phyloP scores from a whole-genome alignment of 768 basidiomycete species.

The Xerocomus spinulosus region DNA sequence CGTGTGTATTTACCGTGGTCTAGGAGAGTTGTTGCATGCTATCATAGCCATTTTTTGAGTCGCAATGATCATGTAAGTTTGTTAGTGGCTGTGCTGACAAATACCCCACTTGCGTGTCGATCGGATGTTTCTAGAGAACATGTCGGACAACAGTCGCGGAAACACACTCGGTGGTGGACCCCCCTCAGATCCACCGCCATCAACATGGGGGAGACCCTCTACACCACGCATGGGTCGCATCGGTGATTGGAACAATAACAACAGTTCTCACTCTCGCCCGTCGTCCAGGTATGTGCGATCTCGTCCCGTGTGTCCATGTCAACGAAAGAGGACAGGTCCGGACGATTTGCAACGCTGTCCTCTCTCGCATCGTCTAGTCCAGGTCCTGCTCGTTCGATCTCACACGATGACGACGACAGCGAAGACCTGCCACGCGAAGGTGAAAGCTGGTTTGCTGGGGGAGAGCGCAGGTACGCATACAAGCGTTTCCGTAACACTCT shows the following conservation, averaged over 20 bases:
- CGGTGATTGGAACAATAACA: constrained; percentile 40
- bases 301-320: background rate
- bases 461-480: constrained; percentile 71
- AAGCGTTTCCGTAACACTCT: background rate
- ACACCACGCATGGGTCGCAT: constrained; percentile 48
- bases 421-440: constrained; percentile 37
- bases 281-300: constrained; percentile 10
- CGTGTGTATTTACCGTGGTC: no score
- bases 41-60: no score
- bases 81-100: background rate
- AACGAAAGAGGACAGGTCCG: constrained; percentile 14
- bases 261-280: constrained; percentile 20
- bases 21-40: no score
- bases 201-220: constrained; percentile 40
- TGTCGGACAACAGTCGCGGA: constrained; percentile 41
- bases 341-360: constrained; percentile 35
- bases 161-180: constrained; percentile 46
- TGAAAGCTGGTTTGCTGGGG: constrained; percentile 89
- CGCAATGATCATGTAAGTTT: no score
- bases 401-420: constrained; percentile 44
- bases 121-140: constrained; percentile 11
- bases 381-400: constrained; percentile 15
- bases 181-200: constrained; percentile 43
- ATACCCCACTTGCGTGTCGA: background rate
- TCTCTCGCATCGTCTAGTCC: constrained; percentile 25